Evolutionary conservation across 2,329 filamentous ascomycete genomes (phyloP).

Genomic region (Colletotrichum graminicola): DNA sequence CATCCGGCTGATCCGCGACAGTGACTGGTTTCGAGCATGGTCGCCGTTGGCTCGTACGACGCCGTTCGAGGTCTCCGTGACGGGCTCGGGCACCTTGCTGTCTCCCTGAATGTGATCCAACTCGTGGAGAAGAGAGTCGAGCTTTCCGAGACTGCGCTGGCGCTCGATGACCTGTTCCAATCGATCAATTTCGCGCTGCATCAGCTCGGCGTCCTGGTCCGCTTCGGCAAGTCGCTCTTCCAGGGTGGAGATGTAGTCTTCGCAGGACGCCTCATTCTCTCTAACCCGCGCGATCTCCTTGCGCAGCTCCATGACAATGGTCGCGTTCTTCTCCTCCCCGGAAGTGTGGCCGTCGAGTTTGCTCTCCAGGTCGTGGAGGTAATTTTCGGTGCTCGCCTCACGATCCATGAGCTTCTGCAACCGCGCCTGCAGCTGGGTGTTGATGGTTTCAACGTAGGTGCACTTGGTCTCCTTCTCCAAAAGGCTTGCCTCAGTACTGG

Average conservation of each 20-base stretch:
- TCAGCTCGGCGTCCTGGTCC: constrained; percentile 94
- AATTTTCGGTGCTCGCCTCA: constrained; percentile 90
- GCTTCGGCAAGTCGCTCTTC: constrained; percentile 96
- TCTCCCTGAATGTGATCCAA: constrained; percentile 82
- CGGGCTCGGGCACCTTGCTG: constrained; percentile 56
- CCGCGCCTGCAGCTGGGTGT: constrained; percentile 87
- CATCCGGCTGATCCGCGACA: constrained; percentile 58
- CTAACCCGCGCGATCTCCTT: constrained; percentile 90
- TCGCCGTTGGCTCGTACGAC: constrained; percentile 60
- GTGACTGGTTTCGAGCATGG: constrained; percentile 63
- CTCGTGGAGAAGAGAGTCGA: constrained; percentile 92
- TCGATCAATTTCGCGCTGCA: constrained; percentile 96
- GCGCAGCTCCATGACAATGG: constrained; percentile 86
- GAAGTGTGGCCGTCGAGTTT: constrained; percentile 91
- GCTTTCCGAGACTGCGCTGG: constrained; percentile 92
- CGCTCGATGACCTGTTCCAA: constrained; percentile 96
- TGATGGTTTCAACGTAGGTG: constrained; percentile 92
- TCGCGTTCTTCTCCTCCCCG: constrained; percentile 92
- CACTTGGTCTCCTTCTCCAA: constrained; percentile 95
- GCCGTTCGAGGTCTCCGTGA: constrained; percentile 54
- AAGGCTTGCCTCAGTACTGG: constrained; percentile 85
- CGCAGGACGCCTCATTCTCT: constrained; percentile 89
- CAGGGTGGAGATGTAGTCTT: constrained; percentile 97
- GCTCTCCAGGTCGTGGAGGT: constrained; percentile 90
- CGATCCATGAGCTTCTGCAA: constrained; percentile 95